phyloP scores from a whole-genome alignment of 805 yeast genomes.

The Kazachstania viticola region DNA sequence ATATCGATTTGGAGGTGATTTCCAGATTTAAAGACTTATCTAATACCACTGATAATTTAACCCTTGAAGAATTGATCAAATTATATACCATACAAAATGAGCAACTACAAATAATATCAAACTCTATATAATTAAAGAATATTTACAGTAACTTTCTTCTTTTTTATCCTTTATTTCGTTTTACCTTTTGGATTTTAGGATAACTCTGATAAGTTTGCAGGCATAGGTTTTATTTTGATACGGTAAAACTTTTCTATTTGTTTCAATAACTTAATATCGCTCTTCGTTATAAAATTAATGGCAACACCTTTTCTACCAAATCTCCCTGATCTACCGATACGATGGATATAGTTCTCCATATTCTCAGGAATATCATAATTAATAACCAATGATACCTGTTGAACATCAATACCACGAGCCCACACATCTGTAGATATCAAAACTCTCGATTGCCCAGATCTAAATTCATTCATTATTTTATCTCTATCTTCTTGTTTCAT shows the following conservation, averaged over 20 bases:
- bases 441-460: slow-evolving; percentile 88
- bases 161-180: too few species aligned
- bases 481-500: slow-evolving; percentile 92
- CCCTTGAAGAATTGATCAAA: too few species aligned
- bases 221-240: slow-evolving; percentile 89
- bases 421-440: slow-evolving; percentile 88
- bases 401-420: slow-evolving; percentile 98
- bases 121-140: too few species aligned
- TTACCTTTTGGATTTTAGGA: slow-evolving; percentile 16
- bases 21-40: slow-evolving; percentile 18
- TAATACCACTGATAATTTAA: not conserved
- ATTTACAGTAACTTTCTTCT: too few species aligned
- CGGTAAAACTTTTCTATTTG: slow-evolving; percentile 85
- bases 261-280: slow-evolving; percentile 62
- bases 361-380: slow-evolving; percentile 87
- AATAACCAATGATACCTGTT: slow-evolving; percentile 89
- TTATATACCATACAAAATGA: too few species aligned
- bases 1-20: slow-evolving; percentile 18
- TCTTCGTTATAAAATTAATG: slow-evolving; percentile 79
- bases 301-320: slow-evolving; percentile 99
- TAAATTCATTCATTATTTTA: slow-evolving; percentile 87
- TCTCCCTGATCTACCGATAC: slow-evolving; percentile 98
- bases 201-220: slow-evolving; percentile 51
- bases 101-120: too few species aligned
- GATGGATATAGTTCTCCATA: slow-evolving; percentile 89